Evolutionary conservation across 208 protist genomes (phyloP).

Genomic region (Acanthamoeba comandoni): DNA sequence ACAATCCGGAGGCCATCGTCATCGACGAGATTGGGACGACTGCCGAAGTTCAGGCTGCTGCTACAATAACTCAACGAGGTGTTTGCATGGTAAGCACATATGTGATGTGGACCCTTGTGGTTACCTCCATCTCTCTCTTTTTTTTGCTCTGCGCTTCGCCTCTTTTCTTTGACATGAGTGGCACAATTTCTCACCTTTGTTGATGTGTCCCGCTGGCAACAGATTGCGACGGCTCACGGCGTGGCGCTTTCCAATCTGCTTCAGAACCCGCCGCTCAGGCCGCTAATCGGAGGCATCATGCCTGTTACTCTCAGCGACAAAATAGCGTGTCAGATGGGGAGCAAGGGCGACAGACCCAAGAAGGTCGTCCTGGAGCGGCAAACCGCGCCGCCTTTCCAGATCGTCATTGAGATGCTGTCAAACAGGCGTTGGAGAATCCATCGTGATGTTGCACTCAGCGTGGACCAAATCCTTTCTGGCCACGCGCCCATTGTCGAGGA

Average conservation of each 20-base stretch:
- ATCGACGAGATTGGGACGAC: slow-evolving; percentile 93
- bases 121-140: too few species aligned
- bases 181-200: too few species aligned
- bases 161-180: too few species aligned
- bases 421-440: slow-evolving; percentile 11
- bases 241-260: slow-evolving; percentile 89
- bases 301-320: slow-evolving; percentile 93
- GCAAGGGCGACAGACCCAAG: slow-evolving; percentile 89
- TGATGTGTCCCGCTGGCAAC: too few species aligned
- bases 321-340: slow-evolving; percentile 88
- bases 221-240: slow-evolving; percentile 93
- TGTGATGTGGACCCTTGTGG: too few species aligned
- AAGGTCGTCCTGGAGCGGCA: slow-evolving; percentile 92
- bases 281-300: slow-evolving; percentile 91
- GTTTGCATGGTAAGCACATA: too few species aligned
- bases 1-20: slow-evolving; percentile 93
- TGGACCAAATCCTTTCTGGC: not conserved
- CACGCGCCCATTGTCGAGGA: too few species aligned
- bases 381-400: slow-evolving; percentile 89
- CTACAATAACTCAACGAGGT: slow-evolving; percentile 67
- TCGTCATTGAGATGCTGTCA: slow-evolving; percentile 89
- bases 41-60: slow-evolving; percentile 51
- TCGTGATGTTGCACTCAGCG: slow-evolving; percentile 1
- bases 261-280: slow-evolving; percentile 88
- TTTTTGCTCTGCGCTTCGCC: too few species aligned